Percentiles rank a stretch among this genome's conserved stretches.
phyloP scores from a whole-genome alignment of 306 rosid genomes.

The Casuarina cunninghamiana region DNA sequence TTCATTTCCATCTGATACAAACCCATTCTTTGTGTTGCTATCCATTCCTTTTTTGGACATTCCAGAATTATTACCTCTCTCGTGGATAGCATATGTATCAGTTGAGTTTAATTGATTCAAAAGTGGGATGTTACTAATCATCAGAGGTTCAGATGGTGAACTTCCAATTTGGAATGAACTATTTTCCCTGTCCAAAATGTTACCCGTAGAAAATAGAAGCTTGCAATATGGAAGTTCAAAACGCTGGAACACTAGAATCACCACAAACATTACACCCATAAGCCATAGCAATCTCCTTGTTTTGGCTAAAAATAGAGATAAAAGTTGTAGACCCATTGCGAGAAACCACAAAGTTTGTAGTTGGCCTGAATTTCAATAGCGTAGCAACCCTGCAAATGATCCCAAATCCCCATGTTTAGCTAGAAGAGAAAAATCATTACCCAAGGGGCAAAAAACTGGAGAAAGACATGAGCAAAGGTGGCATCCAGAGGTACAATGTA shows the following conservation, averaged over 20 bases:
- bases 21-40: not conserved
- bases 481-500: no score
- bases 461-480: no score
- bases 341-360: slow-evolving; percentile 5
- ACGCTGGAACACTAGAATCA: slow-evolving; percentile 55
- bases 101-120: slow-evolving; percentile 35
- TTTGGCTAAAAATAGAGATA: slow-evolving; percentile 48
- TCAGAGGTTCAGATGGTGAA: slow-evolving; percentile 30
- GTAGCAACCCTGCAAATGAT: slow-evolving; percentile 36
- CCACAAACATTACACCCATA: slow-evolving; percentile 49
- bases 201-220: slow-evolving; percentile 47
- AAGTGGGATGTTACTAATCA: slow-evolving; percentile 17
- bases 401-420: slow-evolving; percentile 13
- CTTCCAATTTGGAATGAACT: slow-evolving; percentile 40
- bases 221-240: slow-evolving; percentile 63
- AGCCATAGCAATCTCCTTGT: slow-evolving; percentile 53
- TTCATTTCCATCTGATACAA: slow-evolving; percentile 15
- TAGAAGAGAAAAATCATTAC: not conserved
- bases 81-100: slow-evolving; percentile 22
- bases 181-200: slow-evolving; percentile 18
- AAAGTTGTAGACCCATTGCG: slow-evolving; percentile 57
- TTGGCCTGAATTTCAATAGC: slow-evolving; percentile 27
- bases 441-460: not conserved
- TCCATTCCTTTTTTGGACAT: slow-evolving; percentile 18
- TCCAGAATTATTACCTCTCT: slow-evolving; percentile 31